phyloP scores from a whole-genome alignment of 441 rosid species.

The Pelargonium cotyledonis region DNA sequence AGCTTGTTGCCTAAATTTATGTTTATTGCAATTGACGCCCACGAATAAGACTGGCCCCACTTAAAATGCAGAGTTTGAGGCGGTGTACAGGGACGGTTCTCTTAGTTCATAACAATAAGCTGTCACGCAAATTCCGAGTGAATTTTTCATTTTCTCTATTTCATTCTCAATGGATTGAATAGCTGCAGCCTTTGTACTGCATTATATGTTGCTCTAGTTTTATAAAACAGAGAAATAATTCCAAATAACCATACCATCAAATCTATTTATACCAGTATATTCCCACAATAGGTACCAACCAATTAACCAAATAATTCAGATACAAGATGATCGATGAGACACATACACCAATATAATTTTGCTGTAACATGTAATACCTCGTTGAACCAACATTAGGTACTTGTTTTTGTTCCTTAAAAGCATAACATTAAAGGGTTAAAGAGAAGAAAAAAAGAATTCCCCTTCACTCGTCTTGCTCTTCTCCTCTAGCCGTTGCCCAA shows the following conservation, averaged over 20 bases:
- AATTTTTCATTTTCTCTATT: too few species aligned
- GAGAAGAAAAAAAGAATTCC: neutral
- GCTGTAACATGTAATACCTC: neutral
- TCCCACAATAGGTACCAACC: neutral
- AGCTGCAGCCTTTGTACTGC: too few species aligned
- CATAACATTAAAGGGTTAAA: neutral
- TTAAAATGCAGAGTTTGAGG: too few species aligned
- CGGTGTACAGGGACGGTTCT: too few species aligned
- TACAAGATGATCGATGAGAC: neutral
- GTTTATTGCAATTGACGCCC: too few species aligned
- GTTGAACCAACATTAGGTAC: neutral
- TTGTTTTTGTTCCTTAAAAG: neutral
- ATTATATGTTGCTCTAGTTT: too few species aligned
- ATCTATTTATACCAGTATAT: neutral
- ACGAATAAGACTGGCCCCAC: too few species aligned
- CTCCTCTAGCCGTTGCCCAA: neutral
- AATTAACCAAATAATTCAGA: conserved; percentile 1
- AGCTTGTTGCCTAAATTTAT: too few species aligned
- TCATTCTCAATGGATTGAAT: too few species aligned
- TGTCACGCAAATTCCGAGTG: too few species aligned
- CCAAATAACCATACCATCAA: neutral
- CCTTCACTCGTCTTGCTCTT: neutral
- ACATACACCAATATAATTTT: neutral
- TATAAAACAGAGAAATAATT: too few species aligned
- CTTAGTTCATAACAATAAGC: too few species aligned